Base-by-base conservation (phyloP, 257 asterid genomes). In the Sherardia arvensis region DNA sequence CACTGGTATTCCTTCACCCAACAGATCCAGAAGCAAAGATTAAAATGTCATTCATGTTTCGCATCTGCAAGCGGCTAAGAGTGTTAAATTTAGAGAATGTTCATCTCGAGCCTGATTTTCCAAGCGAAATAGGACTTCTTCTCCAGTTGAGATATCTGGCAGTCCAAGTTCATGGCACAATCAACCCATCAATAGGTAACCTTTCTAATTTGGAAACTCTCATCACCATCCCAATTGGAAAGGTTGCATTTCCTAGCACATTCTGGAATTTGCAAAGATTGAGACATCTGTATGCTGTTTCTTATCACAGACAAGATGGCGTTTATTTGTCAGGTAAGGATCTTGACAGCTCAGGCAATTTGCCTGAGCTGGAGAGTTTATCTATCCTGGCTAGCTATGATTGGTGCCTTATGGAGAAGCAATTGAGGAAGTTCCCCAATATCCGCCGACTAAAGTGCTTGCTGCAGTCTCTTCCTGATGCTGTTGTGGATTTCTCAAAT, bases 361-460 rank as follows among this genome's bases (percentile, higher is more conserved):
- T 66, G 27, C 12, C 14, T 33, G 45, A 34, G 26, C 18, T 67
- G 17, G 65, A 57, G 4, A 58, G 48, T 33, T 67, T 67, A 20
- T 36, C 65, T n/a, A 15, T 5, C 9, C 17, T 43, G 7, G 36
- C 7, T 17, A 21, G 58, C 22, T 10, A 20, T 11, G 8, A 20
- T 21, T 29, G 56, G 29, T 18, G 8, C 27, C 10, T 15, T 3
- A 28, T 68, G 34, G 11, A 30, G 8, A 30, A 62, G 53, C 20
- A 21, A 1, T 40, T 53, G 10, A 45, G 51, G 21, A 59, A 25
- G 14, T 58, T 67, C 4, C 72, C 72, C 1, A 59, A 43, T 7
- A 6, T 67, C 23, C 36, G 36, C 7, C 36, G 36, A 32, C 36
- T 32, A 32, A 32, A 32, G 36, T 32, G 36, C 36, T 8, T 32